These are phyloP conservation scores for Ascochyta lentis DNA, from an alignment of 2,329 filamentous ascomycete species.

Conservation along the genomic window DNA sequence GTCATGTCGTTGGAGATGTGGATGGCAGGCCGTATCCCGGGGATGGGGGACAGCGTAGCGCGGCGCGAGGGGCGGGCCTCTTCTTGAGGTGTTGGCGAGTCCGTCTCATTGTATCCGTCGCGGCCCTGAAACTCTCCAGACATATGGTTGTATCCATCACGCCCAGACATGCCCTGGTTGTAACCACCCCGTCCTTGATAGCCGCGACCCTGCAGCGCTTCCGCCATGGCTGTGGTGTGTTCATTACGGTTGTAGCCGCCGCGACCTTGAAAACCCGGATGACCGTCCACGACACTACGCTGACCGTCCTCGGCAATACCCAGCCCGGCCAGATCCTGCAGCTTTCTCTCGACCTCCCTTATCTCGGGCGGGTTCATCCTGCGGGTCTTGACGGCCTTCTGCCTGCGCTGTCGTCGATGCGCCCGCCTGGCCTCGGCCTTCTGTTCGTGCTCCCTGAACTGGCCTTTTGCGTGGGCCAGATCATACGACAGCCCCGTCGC, in stretches of 20 bases:
- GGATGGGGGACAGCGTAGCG: slow-evolving; percentile 47
- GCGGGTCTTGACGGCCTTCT: slow-evolving; percentile 44
- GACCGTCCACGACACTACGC: slow-evolving; percentile 38
- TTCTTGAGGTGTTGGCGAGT: slow-evolving; percentile 41
- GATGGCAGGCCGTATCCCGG: slow-evolving; percentile 44
- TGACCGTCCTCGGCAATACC: slow-evolving; percentile 43
- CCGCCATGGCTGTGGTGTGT: slow-evolving; percentile 25
- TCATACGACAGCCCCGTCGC: slow-evolving; percentile 74
- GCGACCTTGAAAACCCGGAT: slow-evolving; percentile 39
- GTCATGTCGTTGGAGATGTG: slow-evolving; percentile 44
- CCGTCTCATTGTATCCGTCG: slow-evolving; percentile 45
- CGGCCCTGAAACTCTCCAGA: slow-evolving; percentile 45
- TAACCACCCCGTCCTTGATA: slow-evolving; percentile 43
- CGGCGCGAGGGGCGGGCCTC: slow-evolving; percentile 42
- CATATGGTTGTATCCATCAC: not conserved
- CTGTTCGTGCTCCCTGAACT: slow-evolving; percentile 60
- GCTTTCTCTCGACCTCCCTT: slow-evolving; percentile 35
- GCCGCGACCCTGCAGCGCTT: slow-evolving; percentile 25
- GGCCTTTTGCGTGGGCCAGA: slow-evolving; percentile 71
- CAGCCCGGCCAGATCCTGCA: slow-evolving; percentile 40
- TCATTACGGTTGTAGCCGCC: slow-evolving; percentile 39
- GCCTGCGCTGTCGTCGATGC: slow-evolving; percentile 43
- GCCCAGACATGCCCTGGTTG: slow-evolving; percentile 38
- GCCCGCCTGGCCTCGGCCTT: slow-evolving; percentile 48
- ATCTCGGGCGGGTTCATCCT: slow-evolving; percentile 33